Conservation (phyloP, 495 filamentous ascomycete genomes). For the Glonium stellatum region DNA sequence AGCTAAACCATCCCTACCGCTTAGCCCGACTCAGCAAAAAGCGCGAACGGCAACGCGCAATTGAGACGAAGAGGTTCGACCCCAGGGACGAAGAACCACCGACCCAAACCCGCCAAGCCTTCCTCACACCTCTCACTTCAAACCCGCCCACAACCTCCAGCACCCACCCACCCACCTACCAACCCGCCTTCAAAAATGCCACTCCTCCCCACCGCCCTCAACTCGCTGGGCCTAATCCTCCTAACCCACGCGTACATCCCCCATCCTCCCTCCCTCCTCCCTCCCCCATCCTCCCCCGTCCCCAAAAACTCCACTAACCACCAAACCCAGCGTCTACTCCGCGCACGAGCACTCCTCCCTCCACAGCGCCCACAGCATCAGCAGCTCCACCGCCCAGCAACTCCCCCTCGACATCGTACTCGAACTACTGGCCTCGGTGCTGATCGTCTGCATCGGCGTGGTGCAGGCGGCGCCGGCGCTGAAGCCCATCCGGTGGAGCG, state of each 20-base stretch:
- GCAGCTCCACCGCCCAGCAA: constrained; percentile 15
- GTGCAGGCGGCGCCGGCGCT: constrained; percentile 33
- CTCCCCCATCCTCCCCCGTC: constrained; percentile 2
- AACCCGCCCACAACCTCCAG: too few relatives aligned
- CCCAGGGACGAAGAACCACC: too few relatives aligned
- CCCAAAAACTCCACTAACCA: constrained; percentile 19
- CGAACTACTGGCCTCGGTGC: constrained; percentile 37
- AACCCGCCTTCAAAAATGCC: constrained; percentile 21
- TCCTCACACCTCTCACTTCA: not conserved
- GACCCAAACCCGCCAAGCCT: too few relatives aligned
- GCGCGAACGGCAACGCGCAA: too few relatives aligned
- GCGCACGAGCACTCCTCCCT: constrained; percentile 40
- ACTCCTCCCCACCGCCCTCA: constrained; percentile 30
- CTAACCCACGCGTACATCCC: constrained; percentile 40
- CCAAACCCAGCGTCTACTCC: constrained; percentile 37
- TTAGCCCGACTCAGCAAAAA: too few relatives aligned
- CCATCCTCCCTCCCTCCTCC: not conserved
- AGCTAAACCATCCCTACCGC: too few relatives aligned
- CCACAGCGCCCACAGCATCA: not conserved
- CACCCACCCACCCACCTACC: too few relatives aligned
- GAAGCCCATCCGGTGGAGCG: constrained; percentile 38
- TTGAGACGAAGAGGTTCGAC: too few relatives aligned
- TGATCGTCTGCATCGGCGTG: constrained; percentile 37
- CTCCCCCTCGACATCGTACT: constrained; percentile 40
- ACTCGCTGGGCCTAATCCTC: constrained; percentile 35